Base-by-base conservation (phyloP, 2,329 filamentous ascomycete genomes). In the Colletotrichum caudatum region DNA sequence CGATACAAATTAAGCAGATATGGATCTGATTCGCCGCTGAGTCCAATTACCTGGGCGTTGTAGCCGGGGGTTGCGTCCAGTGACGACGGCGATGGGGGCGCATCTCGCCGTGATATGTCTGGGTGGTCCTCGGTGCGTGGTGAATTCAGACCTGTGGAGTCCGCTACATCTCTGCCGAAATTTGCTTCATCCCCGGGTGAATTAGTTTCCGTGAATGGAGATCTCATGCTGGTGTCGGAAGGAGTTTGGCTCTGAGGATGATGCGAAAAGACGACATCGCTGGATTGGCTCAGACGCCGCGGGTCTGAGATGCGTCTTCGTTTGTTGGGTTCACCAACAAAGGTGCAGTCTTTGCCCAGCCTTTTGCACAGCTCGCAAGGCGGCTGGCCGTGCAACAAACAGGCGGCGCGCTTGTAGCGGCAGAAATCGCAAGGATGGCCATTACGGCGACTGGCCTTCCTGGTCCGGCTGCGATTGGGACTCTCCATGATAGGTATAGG, bases 351-450 rank as follows among this genome's bases (percentile, higher is more conserved):
- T 23, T 62, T 71, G 11, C 57, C 68, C n/a, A 57, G 64, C 3
- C 68, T 41, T 26, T 48, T 53, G 57, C 68, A 71, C 1, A 71
- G 50, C 29, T 71, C 68, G 41, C 68, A 71, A 5, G 68, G 68
- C 41, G 68, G 68, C 6, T 35, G 23, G 1, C 37, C 50, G 35
- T 48, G 57, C 5, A 71, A 20, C 26, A 71, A n/a, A 46, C 68
- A 71, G 41, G 68, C 68, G 12, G 68, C 68, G 50, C 68, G 68
- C 41, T 71, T 71, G 48, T 67, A 71, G 29, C 68, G 68, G 50
- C 68, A 71, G 20, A 67, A 67, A 50, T 71, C 68, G 64, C 68
- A 71, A 9, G 68, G 68, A 23, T 62, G 68, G 41, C 68, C 41
- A 16, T 67, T 71, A 23, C 68, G 29, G 11, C 61, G 61, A 26